Evolutionary conservation across 2,329 filamentous ascomycete species (phyloP).

Genomic region (Tricladium varicosporioides): DNA sequence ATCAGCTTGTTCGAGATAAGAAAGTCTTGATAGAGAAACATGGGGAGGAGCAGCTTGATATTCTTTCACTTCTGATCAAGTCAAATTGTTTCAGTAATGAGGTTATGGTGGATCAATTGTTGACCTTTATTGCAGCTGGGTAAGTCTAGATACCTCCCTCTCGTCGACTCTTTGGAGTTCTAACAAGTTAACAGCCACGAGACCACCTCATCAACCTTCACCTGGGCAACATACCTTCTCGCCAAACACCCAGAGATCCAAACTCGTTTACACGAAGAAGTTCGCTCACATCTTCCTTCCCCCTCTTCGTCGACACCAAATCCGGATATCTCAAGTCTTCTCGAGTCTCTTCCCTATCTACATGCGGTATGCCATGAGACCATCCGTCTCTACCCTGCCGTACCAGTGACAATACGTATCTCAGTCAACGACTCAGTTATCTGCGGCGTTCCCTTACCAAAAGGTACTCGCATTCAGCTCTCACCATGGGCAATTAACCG

Average conservation of each 20-base stretch:
- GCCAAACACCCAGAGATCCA: conserved; percentile 58
- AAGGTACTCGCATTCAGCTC: conserved; percentile 54
- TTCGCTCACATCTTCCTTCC: conserved; percentile 45
- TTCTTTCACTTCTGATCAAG: conserved; percentile 74
- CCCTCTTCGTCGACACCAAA: conserved; percentile 13
- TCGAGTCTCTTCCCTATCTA: conserved; percentile 66
- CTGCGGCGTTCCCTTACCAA: conserved; percentile 54
- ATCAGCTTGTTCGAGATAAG: conserved; percentile 68
- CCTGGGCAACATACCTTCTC: conserved; percentile 66
- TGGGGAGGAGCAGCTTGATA: conserved; percentile 59
- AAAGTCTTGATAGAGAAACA: conserved; percentile 49
- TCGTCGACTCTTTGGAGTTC: not conserved
- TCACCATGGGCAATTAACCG: conserved; percentile 56
- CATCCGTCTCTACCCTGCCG: conserved; percentile 65
- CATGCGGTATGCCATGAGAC: conserved; percentile 66
- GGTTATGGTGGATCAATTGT: conserved; percentile 77
- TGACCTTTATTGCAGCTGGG: conserved; percentile 81
- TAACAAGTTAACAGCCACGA: conserved; percentile 53
- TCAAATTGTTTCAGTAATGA: conserved; percentile 74
- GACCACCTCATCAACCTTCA: conserved; percentile 71
- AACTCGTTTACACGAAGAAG: conserved; percentile 56
- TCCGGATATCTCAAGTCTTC: conserved; percentile 44
- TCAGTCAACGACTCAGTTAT: conserved; percentile 56
- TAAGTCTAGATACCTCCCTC: conserved; percentile 29
- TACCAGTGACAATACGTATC: conserved; percentile 62